These are phyloP conservation scores for Asclepias syriaca DNA, from an alignment of 257 asterid genomes.

Conservation along the genomic window DNA sequence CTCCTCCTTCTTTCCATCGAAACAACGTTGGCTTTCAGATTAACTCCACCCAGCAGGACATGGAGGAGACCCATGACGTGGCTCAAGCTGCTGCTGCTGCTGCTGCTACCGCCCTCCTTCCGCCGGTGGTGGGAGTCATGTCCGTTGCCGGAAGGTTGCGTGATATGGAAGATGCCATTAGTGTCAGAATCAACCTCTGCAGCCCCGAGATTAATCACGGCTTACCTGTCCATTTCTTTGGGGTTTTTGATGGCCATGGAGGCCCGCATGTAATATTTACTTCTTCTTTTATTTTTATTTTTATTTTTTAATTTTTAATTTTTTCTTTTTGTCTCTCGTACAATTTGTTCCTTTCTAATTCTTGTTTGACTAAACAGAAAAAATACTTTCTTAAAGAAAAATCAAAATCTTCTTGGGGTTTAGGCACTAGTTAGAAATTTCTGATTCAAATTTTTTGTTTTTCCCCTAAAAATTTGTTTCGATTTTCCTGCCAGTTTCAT, in stretches of 20 bases:
- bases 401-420: neutral
- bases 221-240: slow-evolving; percentile 17
- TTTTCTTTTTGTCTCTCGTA: neutral
- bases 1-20: neutral
- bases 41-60: neutral
- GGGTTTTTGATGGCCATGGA: slow-evolving; percentile 21
- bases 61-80: neutral
- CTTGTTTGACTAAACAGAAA: neutral
- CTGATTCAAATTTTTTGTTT: neutral
- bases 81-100: neutral
- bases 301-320: no score
- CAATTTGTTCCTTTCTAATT: neutral
- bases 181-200: slow-evolving; percentile 6
- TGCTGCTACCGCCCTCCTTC: neutral
- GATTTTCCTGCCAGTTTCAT: neutral
- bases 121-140: slow-evolving; percentile 12
- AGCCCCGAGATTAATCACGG: slow-evolving; percentile 8
- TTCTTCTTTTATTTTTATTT: neutral
- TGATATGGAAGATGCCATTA: slow-evolving; percentile 21
- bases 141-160: slow-evolving; percentile 16
- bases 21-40: neutral
- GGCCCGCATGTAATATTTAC: slow-evolving; percentile 13
- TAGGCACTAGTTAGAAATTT: neutral
- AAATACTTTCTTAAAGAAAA: neutral
- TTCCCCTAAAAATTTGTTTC: neutral